Evolutionary conservation across 2,329 filamentous ascomycete species (phyloP), one percentile per base, ranked within the genome.

Genomic region (Sporothrix globosa): DNA sequence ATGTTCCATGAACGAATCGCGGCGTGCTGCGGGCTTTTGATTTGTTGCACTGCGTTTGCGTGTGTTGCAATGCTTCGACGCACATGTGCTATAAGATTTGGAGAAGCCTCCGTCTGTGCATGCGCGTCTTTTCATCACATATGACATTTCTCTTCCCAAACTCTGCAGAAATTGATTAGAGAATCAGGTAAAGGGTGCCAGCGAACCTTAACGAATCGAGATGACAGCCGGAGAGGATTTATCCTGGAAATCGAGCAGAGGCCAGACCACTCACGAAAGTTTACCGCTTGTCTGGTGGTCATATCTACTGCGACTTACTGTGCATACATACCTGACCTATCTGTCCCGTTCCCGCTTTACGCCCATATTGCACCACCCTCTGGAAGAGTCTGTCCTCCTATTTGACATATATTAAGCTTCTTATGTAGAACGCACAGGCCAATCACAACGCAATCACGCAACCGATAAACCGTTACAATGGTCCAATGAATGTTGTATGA

Each of bases 361-460:
- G 39, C 58, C 5, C 58, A 46, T 46, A 63, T 46, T 63, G 58
- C 58, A 27, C 21, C 13, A 19, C 39, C 27, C 13, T 63, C 39
- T 21, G 39, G n/a, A 63, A 39, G 56, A 61, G 19, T 41, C 10
- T 21, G 19, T 41, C 39, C 39, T 41, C 39, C 39, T 41, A 17
- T 19, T 34, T 21, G 58, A 27, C 58, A 63, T 27, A 63, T 27
- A 46, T 46, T 27, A 63, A 27, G 58, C 39, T 46, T 46, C 58
- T 46, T 63, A 63, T 63, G 21, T 46, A 46, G 39, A 39, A 46
- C 39, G 21, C 39, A 63, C 21, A 63, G 27, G 41, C 58, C 58
- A 44, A 44, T 61, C 34, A 44, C 56, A 24, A 34, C 21, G 17
- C 34, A 41, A 41, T 61, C 56, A 63, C 39, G 17, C 39, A 46